These are phyloP conservation scores for Podaxis sp. DNA, from an alignment of 768 basidiomycete genomes.

Conservation along the genomic window DNA sequence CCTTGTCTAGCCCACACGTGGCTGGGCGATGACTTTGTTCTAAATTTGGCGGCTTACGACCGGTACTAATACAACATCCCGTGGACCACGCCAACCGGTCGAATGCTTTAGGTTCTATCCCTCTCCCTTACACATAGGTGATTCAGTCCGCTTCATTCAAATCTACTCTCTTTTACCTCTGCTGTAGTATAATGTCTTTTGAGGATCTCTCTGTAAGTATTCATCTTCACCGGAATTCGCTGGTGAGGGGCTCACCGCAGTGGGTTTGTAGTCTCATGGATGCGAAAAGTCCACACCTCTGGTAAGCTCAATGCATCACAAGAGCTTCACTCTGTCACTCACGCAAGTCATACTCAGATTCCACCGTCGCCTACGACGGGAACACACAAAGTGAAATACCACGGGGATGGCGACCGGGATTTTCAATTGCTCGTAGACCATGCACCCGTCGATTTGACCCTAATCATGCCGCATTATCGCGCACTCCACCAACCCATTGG, in stretches of 20 bases:
- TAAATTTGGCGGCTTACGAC: slow-evolving; percentile 6
- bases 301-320: slow-evolving; percentile 17
- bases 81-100: slow-evolving; percentile 7
- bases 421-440: slow-evolving; percentile 55
- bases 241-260: slow-evolving; percentile 10
- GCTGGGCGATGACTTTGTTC: slow-evolving; percentile 12
- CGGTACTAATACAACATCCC: slow-evolving; percentile 9
- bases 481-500: slow-evolving; percentile 71
- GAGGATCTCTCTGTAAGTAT: slow-evolving; percentile 11
- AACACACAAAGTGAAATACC: slow-evolving; percentile 66
- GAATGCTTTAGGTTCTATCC: slow-evolving; percentile 3
- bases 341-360: slow-evolving; percentile 16
- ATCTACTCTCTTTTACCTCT: neutral
- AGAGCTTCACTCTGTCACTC: neutral
- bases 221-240: neutral
- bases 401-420: slow-evolving; percentile 62
- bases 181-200: slow-evolving; percentile 13
- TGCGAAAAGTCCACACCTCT: slow-evolving; percentile 25
- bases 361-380: slow-evolving; percentile 35
- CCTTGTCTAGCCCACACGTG: slow-evolving; percentile 13
- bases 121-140: neutral
- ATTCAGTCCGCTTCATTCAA: neutral
- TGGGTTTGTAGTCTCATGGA: slow-evolving; percentile 19
- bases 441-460: slow-evolving; percentile 59
- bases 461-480: slow-evolving; percentile 77